These are phyloP conservation scores for Pistacia vera DNA, from an alignment of 345 rosid genomes.

Conservation along the genomic window DNA sequence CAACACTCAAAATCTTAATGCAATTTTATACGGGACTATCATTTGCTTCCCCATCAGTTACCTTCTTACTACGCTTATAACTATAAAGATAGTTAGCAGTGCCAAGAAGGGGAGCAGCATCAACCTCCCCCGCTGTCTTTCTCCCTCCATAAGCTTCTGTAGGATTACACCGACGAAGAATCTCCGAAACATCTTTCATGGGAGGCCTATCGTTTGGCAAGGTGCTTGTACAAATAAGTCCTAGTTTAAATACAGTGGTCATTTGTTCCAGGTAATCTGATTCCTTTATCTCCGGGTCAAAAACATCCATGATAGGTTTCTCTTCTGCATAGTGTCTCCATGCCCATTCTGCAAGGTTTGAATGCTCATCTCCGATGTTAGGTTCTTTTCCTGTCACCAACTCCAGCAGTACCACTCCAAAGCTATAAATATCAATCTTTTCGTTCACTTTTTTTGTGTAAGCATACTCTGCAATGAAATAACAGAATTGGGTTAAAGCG, in stretches of 20 bases:
- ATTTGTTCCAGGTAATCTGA: conserved; percentile 50
- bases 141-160: conserved; percentile 25
- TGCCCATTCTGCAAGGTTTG: conserved; percentile 84
- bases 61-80: conserved; percentile 27
- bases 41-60: conserved; percentile 8
- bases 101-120: conserved; percentile 46
- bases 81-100: conserved; percentile 34
- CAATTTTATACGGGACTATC: conserved; percentile 1
- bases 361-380: conserved; percentile 57
- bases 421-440: conserved; percentile 87
- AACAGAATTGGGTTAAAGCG: neutral
- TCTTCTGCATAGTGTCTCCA: conserved; percentile 65
- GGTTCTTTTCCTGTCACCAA: conserved; percentile 82
- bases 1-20: no score
- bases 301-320: conserved; percentile 41
- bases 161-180: conserved; percentile 42
- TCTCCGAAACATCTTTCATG: conserved; percentile 76
- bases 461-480: conserved; percentile 61
- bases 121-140: conserved; percentile 35
- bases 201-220: conserved; percentile 66
- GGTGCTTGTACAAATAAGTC: conserved; percentile 65
- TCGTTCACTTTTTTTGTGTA: conserved; percentile 78
- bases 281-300: conserved; percentile 66
- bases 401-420: conserved; percentile 90
- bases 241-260: conserved; percentile 63